Base-by-base conservation (phyloP, 176 grass and related monocot genomes). In the Alopecurus myosuroides region DNA sequence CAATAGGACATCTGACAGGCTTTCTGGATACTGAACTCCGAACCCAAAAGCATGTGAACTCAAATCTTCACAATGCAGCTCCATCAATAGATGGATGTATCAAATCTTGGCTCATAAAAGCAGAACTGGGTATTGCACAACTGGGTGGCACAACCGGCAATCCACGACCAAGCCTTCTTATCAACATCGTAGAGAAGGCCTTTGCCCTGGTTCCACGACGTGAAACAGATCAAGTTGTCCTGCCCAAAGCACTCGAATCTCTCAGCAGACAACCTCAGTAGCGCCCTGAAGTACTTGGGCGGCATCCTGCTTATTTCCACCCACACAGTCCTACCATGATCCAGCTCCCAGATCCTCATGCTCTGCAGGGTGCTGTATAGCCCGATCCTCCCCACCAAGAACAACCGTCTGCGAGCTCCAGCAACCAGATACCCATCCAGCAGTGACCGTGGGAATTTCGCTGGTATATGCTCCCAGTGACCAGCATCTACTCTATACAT, bases 241-340 rank as follows among this genome's bases (percentile, higher is more conserved):
- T 98, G 93, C 58, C 96, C 96, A 89, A 98, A 98, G 87, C 96
- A 98, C 75, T 98, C 96, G 9, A 98, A 98, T 67, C 96, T 90
- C 88, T 98, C 96, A 4, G 96, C 93, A 1, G 96, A 98, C 82
- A 98, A 64, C 85, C 96, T 92, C 36, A 98, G 50, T 20, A 98
- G 86, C 37, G 89, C 93, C 74, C 96, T 81, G 29, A 98, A 98
- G 74, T 95, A 87, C 85, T 89, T 98, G 33, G 96, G 96, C 0
- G 93, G 96, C 96, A 98, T 98, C 83, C 93, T 92, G 86, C 89
- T 94, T 20, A 98, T 95, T 71, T 98, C 96, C 44, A 89, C 87
- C 96, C 96, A 98, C 56, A 89, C 46, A 22, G 89, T 94, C 58
- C 87, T 95, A 15, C 76, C 88, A 90, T 98, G 93, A 90, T 98